Conservation (phyloP, 768 basidiomycete species). For the Suillus decipiens region DNA sequence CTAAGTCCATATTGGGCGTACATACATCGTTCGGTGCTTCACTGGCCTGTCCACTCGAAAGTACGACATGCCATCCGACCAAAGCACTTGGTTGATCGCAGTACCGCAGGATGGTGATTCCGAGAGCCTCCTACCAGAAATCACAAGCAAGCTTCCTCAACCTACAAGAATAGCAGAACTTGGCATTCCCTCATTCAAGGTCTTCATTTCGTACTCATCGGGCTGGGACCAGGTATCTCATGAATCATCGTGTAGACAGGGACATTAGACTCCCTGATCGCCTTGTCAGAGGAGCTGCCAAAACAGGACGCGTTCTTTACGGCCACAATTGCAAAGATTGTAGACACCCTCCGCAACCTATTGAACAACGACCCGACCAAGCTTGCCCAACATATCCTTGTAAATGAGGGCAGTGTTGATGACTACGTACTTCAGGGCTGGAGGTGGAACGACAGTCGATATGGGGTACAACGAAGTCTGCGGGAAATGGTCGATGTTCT, state of each 20-base stretch:
- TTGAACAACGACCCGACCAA: constrained; percentile 84
- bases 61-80: constrained; percentile 87
- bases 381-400: constrained; percentile 71
- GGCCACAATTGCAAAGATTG: constrained; percentile 83
- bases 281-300: constrained; percentile 88
- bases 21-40: background rate
- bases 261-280: constrained; percentile 86
- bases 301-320: constrained; percentile 92
- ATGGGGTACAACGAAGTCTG: constrained; percentile 79
- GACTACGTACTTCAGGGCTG: constrained; percentile 79
- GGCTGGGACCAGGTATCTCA: constrained; percentile 13
- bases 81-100: constrained; percentile 91
- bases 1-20: constrained; percentile 17
- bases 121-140: constrained; percentile 68
- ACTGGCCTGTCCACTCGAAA: constrained; percentile 8
- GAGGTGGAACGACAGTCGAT: constrained; percentile 94
- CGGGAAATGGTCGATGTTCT: constrained; percentile 84
- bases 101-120: constrained; percentile 87
- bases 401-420: constrained; percentile 80
- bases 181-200: constrained; percentile 89
- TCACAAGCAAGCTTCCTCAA: constrained; percentile 61
- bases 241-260: constrained; percentile 64
- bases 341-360: constrained; percentile 90
- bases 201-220: constrained; percentile 32
- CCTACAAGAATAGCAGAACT: constrained; percentile 60